Conservation (phyloP, 1,284 basidiomycete genomes). For the Vanrija sp. region DNA sequence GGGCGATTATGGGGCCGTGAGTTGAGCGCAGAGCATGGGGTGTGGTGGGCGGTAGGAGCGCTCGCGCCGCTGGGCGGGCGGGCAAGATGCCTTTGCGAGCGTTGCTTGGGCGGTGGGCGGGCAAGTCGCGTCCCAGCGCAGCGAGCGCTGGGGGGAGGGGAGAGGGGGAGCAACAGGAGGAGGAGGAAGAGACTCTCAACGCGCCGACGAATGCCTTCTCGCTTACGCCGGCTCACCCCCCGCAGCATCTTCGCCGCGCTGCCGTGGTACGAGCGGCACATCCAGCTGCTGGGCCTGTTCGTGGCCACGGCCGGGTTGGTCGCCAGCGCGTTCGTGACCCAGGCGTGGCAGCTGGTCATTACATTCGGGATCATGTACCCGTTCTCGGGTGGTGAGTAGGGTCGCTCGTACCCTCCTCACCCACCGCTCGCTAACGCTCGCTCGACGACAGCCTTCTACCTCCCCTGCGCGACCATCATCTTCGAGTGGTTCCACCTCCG, state of each 20-base stretch:
- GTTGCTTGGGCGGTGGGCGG: too few relatives aligned
- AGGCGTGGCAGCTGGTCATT: slow-evolving; percentile 45
- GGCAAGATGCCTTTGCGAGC: too few relatives aligned
- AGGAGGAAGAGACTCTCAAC: too few relatives aligned
- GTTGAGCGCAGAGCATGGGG: slow-evolving; percentile 5
- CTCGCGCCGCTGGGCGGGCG: too few relatives aligned
- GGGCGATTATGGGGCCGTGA: slow-evolving; percentile 33
- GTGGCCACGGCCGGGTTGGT: slow-evolving; percentile 24
- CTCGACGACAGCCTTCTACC: slow-evolving; percentile 20
- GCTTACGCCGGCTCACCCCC: too few relatives aligned
- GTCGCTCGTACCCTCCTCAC: too few relatives aligned
- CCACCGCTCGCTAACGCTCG: slow-evolving; percentile 26
- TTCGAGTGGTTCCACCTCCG: slow-evolving; percentile 45
- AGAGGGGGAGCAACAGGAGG: too few relatives aligned
- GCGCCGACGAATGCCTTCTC: too few relatives aligned
- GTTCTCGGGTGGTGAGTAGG: slow-evolving; percentile 27
- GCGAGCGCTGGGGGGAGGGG: too few relatives aligned
- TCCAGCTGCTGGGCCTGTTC: slow-evolving; percentile 31
- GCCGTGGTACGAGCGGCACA: slow-evolving; percentile 19
- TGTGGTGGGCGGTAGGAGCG: too few relatives aligned
- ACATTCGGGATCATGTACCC: slow-evolving; percentile 44
- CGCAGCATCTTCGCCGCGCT: slow-evolving; percentile 21
- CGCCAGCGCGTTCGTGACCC: slow-evolving; percentile 29
- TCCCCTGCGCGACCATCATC: slow-evolving; percentile 43
- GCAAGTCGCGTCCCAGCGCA: too few relatives aligned